These are phyloP conservation scores for Candida wancherniae DNA, from an alignment of 805 yeast species.

Conservation along the genomic window DNA sequence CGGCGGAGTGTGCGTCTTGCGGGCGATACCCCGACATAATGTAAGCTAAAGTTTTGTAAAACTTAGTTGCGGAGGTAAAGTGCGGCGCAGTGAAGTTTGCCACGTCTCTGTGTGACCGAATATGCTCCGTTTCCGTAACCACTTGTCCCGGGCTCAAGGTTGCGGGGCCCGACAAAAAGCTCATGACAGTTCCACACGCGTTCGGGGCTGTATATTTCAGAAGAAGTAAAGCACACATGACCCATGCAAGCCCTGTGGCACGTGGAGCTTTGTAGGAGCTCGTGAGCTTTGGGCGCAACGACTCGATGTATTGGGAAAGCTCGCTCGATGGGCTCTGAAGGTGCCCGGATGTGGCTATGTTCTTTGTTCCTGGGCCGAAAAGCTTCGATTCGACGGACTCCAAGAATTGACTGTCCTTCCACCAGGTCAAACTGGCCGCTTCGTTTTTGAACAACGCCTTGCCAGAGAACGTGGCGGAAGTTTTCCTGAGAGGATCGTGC, in stretches of 20 bases:
- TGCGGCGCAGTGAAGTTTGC: constrained; percentile 26
- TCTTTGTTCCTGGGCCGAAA: too few species aligned
- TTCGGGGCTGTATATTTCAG: constrained; percentile 17
- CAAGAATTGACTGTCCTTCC: too few species aligned
- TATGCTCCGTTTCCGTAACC: constrained; percentile 14
- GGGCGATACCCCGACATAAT: constrained; percentile 26
- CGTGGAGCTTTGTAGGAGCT: constrained; percentile 29
- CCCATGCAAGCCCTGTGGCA: constrained; percentile 32
- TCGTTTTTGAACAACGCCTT: too few species aligned
- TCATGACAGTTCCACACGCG: constrained; percentile 23
- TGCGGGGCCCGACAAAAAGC: constrained; percentile 38
- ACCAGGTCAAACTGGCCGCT: too few species aligned
- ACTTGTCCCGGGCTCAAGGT: constrained; percentile 35
- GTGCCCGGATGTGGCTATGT: too few species aligned
- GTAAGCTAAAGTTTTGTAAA: constrained; percentile 25
- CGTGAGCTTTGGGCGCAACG: constrained; percentile 22
- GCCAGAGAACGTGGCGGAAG: too few species aligned
- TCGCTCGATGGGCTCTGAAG: too few species aligned
- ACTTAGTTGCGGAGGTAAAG: constrained; percentile 22
- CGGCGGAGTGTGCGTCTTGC: constrained; percentile 14
- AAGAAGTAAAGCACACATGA: constrained; percentile 21
- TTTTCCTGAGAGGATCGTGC: constrained; percentile 19
- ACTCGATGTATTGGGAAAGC: constrained; percentile 8
- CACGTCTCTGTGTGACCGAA: constrained; percentile 36
- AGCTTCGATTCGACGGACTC: too few species aligned